phyloP scores from a whole-genome alignment of 2,329 filamentous ascomycete genomes.

The Cladophialophora immunda region DNA sequence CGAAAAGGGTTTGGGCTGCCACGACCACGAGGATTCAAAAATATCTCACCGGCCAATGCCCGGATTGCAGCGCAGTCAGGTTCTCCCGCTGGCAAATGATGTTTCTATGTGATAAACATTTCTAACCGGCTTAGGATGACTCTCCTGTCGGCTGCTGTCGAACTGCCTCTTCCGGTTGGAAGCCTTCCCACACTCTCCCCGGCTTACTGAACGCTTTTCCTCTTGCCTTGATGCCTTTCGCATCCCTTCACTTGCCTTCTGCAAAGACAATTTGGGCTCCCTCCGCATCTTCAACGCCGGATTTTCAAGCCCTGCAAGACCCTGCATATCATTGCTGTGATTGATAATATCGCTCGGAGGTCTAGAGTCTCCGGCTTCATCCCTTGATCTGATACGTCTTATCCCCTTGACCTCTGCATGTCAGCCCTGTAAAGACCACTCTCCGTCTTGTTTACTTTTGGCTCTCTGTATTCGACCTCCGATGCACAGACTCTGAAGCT shows the following conservation, averaged over 20 bases:
- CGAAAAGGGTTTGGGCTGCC: not conserved
- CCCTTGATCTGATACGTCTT: constrained; percentile 11
- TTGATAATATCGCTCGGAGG: not conserved
- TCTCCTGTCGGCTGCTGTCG: not conserved
- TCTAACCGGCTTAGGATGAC: constrained; percentile 6
- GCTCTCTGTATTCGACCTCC: not conserved
- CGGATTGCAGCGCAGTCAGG: constrained; percentile 8
- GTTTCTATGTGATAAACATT: constrained; percentile 12
- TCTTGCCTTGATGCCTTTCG: not conserved
- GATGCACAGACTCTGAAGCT: not conserved
- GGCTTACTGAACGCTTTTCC: not conserved
- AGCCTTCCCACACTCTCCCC: not conserved
- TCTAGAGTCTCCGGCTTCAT: not conserved
- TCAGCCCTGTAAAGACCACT: constrained; percentile 2
- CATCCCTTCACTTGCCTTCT: not conserved
- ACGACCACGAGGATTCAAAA: constrained; percentile 2
- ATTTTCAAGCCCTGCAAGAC: constrained; percentile 1
- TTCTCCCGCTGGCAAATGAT: constrained; percentile 19
- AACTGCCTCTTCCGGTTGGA: constrained; percentile 10
- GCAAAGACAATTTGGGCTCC: not conserved
- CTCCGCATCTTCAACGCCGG: not conserved
- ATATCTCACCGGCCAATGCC: constrained; percentile 33
- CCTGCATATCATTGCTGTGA: not conserved
- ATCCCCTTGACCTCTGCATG: constrained; percentile 1
- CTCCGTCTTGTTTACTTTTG: constrained; percentile 2